These are phyloP conservation scores for Smallanthus sonchifolius DNA, from an alignment of 129 eudicot genomes.

Conservation along the genomic window DNA sequence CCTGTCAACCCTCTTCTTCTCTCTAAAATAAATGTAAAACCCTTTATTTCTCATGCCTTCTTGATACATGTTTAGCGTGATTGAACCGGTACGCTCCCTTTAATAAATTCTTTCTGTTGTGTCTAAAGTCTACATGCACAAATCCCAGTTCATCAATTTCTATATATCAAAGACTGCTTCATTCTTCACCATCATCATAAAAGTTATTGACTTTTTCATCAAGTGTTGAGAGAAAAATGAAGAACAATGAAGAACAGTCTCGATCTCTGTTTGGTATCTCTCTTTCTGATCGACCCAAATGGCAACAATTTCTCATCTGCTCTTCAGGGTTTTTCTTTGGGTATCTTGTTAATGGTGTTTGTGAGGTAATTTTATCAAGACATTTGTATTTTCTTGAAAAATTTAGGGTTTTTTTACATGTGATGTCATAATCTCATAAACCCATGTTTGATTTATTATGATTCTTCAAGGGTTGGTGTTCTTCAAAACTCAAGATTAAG, in stretches of 20 bases:
- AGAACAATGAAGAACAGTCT: slow-evolving; percentile 68
- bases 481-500: not conserved
- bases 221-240: slow-evolving; percentile 18
- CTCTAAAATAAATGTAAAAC: slow-evolving; percentile 9
- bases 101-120: slow-evolving; percentile 27
- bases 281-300: slow-evolving; percentile 62
- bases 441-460: not conserved
- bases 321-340: slow-evolving; percentile 96
- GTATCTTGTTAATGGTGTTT: slow-evolving; percentile 83
- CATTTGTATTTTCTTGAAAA: not conserved
- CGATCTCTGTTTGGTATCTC: slow-evolving; percentile 78
- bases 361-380: slow-evolving; percentile 48
- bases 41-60: slow-evolving; percentile 17
- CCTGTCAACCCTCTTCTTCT: slow-evolving; percentile 13
- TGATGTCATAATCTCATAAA: not conserved
- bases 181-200: not conserved
- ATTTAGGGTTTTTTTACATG: not conserved
- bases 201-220: slow-evolving; percentile 20
- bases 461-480: not conserved
- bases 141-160: slow-evolving; percentile 17
- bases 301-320: slow-evolving; percentile 84
- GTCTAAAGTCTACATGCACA: slow-evolving; percentile 39
- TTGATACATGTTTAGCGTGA: slow-evolving; percentile 39
- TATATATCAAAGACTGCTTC: not conserved
- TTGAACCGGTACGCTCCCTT: slow-evolving; percentile 48